Conservation (phyloP, 2,329 filamentous ascomycete genomes). For the Cordyceps fumosorosea region DNA sequence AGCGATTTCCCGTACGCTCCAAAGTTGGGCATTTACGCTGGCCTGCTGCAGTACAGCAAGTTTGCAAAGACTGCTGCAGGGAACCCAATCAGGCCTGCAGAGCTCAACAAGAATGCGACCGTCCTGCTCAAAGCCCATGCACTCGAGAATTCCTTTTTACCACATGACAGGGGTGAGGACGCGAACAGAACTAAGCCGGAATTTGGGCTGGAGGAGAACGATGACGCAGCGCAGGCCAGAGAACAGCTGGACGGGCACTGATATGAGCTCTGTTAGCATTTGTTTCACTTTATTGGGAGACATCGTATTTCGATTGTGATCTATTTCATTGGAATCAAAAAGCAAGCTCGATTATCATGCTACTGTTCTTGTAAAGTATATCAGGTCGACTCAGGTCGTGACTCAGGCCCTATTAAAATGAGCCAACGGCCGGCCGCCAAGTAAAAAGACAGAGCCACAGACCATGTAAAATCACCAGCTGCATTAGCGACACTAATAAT, state of each 20-base stretch:
- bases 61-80: background rate
- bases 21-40: background rate
- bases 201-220: background rate
- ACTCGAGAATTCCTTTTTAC: background rate
- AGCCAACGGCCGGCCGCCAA: too few relatives aligned
- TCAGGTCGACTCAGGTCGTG: too few relatives aligned
- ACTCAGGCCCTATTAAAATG: too few relatives aligned
- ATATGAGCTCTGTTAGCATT: background rate
- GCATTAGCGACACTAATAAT: too few relatives aligned
- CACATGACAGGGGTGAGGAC: background rate
- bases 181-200: background rate
- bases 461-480: too few relatives aligned
- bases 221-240: background rate
- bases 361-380: too few relatives aligned
- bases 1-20: background rate
- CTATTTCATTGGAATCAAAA: too few relatives aligned
- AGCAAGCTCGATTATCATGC: too few relatives aligned
- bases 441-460: too few relatives aligned
- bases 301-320: too few relatives aligned
- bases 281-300: too few relatives aligned
- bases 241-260: background rate
- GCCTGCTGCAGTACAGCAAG: background rate
- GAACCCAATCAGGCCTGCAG: background rate
- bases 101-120: background rate
- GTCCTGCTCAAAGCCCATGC: background rate